A percentile compares a stretch with the other conserved stretches of the same genome.
Conservation (phyloP, 345 rosid species). For the Aegle marmelos region DNA sequence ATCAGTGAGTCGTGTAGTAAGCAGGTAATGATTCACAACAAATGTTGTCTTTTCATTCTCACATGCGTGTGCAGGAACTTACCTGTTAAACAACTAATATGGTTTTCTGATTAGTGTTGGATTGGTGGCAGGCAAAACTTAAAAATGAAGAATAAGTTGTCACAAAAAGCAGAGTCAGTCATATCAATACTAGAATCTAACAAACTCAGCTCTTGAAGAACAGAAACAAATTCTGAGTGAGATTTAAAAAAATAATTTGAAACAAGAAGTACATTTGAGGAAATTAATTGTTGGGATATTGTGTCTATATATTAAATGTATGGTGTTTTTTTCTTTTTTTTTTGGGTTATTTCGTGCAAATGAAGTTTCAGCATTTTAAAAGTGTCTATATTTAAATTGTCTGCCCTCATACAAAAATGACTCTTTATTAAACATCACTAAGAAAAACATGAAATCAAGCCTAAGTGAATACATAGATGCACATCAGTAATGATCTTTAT, state of each 20-base stretch:
- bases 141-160: background rate
- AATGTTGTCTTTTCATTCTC: background rate
- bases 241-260: background rate
- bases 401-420: background rate
- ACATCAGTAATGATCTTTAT: background rate
- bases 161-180: background rate
- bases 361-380: background rate
- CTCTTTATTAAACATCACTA: background rate
- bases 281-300: background rate
- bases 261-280: background rate
- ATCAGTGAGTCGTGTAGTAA: conserved; percentile 78
- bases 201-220: background rate
- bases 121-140: background rate
- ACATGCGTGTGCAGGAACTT: conserved; percentile 3
- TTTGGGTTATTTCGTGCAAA: conserved; percentile 3
- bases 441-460: background rate
- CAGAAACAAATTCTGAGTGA: background rate
- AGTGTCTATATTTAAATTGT: background rate
- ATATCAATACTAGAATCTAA: background rate
- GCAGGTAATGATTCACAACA: conserved; percentile 52
- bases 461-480: background rate
- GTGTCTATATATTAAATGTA: background rate
- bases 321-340: background rate
- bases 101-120: background rate
- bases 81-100: conserved; percentile 5